Conservation (phyloP, 257 asterid species). For the Cruciata laevipes region DNA sequence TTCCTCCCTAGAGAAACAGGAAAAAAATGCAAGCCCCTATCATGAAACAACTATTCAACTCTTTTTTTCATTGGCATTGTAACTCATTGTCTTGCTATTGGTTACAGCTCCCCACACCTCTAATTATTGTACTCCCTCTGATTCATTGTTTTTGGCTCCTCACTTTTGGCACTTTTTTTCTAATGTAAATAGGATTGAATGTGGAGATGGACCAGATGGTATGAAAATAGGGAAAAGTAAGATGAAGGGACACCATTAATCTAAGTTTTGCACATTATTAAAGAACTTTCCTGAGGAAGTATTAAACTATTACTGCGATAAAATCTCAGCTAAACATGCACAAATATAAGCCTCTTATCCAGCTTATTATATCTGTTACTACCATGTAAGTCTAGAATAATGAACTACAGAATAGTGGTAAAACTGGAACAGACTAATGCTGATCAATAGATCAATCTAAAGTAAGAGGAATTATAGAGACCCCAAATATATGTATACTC, state of each 20-base stretch:
- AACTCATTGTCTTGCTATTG: neutral
- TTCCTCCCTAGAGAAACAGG: constrained; percentile 54
- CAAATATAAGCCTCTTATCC: neutral
- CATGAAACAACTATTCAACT: neutral
- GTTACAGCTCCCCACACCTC: neutral
- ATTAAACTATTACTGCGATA: neutral
- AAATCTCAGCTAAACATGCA: neutral
- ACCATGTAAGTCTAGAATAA: neutral
- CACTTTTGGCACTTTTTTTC: too few relatives aligned
- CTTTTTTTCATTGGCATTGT: neutral
- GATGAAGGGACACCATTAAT: too few relatives aligned
- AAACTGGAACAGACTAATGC: neutral
- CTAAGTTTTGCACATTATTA: too few relatives aligned
- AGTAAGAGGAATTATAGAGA: neutral
- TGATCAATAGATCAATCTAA: neutral
- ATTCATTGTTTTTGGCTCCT: too few relatives aligned
- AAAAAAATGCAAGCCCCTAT: neutral
- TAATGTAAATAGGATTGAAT: too few relatives aligned
- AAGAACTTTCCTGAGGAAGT: too few relatives aligned
- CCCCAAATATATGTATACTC: neutral
- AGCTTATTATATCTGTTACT: neutral
- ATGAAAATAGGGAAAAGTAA: too few relatives aligned
- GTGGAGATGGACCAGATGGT: too few relatives aligned
- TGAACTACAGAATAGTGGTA: neutral
- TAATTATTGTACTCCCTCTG: too few relatives aligned